These are phyloP conservation scores for Quercus mongolica DNA, from an alignment of 306 rosid genomes.

Conservation along the genomic window DNA sequence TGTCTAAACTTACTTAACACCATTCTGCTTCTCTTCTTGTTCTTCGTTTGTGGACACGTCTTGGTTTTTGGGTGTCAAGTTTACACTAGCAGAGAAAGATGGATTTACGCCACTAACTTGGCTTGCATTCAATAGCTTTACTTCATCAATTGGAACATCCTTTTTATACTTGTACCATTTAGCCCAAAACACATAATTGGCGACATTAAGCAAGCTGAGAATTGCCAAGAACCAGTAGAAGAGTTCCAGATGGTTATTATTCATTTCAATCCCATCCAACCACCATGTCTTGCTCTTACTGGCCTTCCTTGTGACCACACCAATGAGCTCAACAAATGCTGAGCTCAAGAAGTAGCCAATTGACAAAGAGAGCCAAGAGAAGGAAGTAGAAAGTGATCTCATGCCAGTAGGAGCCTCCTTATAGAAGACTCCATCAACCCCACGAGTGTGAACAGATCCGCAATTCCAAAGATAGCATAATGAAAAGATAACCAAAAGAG, in stretches of 20 bases:
- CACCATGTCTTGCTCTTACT: constrained; percentile 42
- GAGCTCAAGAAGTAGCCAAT: constrained; percentile 50
- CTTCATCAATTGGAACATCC: constrained; percentile 19
- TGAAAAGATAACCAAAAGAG: constrained; percentile 63
- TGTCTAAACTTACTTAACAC: neutral
- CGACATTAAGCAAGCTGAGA: constrained; percentile 45
- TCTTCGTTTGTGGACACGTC: constrained; percentile 1
- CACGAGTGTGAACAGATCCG: constrained; percentile 56
- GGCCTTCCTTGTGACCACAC: constrained; percentile 24
- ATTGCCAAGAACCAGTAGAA: constrained; percentile 55
- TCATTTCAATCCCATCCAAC: constrained; percentile 48
- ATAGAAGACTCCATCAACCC: constrained; percentile 60
- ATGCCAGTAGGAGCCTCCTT: constrained; percentile 54
- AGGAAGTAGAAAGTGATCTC: constrained; percentile 49
- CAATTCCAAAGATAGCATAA: constrained; percentile 55
- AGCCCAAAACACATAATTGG: constrained; percentile 40
- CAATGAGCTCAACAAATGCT: constrained; percentile 39
- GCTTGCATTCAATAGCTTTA: neutral
- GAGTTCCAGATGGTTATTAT: constrained; percentile 27
- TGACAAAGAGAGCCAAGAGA: constrained; percentile 48
- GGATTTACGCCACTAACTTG: neutral
- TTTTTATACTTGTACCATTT: constrained; percentile 51
- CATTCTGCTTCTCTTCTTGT: neutral
- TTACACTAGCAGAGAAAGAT: constrained; percentile 5
- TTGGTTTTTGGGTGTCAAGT: constrained; percentile 4